Base-by-base conservation (phyloP, 2,329 filamentous ascomycete genomes). In the Pleurostoma richardsiae region DNA sequence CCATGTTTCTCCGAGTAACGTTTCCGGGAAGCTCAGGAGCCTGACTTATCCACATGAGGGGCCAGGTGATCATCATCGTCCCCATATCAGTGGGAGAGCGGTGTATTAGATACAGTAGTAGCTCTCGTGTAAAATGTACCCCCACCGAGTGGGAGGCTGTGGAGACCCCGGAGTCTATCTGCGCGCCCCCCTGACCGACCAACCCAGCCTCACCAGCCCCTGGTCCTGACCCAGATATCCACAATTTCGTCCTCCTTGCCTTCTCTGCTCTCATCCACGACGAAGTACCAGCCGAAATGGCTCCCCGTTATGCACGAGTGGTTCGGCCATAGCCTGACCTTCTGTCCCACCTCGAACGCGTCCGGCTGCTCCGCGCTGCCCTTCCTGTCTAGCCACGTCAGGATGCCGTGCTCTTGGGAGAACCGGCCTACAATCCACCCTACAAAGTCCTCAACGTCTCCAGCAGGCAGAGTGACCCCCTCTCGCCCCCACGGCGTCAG, bases 251-350 rank as follows among this genome's bases (percentile, higher is more conserved):
- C 73, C 54, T 80, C 74, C 27, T 71, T 69, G 0, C 72, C 74
- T 44, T 70, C 66, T 11, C 63, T 66, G 43, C 76, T 70, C 29
- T 79, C 81, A 63, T 92, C 87, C 2, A 91, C 80, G 31, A 92
- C 69, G 26, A 90, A 68, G 66, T 90, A 94, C 74, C 81, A 88
- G 2, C 77, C 81, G 66, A 84, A 88, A 29, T 80, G 79, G 0
- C 82, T 83, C 0, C 85, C 83, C 2, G 87, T 79, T 54, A 92
- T 85, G 61, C 88, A 94, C 33, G 87, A 82, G 67, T 94, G 88
- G 56, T 92, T 92, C 0, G 88, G 87, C 82, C 85, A 91, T 6
- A 92, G 69, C 48, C 81, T 72, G 29, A 91, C 65, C 57, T 81
- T 80, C 58, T 89, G 78, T 1, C 88, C 87, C 30, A 88, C 69